These are phyloP conservation scores for Boeremia exigua DNA, from an alignment of 2,329 filamentous ascomycete genomes.

Conservation along the genomic window DNA sequence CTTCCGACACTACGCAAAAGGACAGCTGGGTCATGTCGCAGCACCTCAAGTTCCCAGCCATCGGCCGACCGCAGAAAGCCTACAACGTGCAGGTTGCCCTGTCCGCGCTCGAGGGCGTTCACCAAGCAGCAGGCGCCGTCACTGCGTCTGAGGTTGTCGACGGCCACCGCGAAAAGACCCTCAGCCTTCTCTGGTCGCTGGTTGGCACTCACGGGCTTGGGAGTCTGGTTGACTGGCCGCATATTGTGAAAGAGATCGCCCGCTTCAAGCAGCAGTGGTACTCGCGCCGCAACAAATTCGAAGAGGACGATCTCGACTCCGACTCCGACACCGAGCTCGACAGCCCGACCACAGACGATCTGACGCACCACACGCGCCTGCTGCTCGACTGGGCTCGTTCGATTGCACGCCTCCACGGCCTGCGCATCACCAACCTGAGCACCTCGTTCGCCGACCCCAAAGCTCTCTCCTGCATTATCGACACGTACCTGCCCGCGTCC, in stretches of 20 bases:
- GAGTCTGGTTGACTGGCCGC: constrained; percentile 61
- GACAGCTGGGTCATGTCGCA: constrained; percentile 59
- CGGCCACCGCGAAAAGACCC: constrained; percentile 68
- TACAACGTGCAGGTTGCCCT: constrained; percentile 67
- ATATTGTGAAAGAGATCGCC: constrained; percentile 59
- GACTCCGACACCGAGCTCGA: constrained; percentile 38
- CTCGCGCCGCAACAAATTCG: constrained; percentile 34
- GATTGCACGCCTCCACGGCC: constrained; percentile 55
- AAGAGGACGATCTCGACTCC: constrained; percentile 43
- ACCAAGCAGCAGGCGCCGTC: constrained; percentile 52
- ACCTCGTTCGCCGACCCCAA: constrained; percentile 63
- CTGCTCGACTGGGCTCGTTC: constrained; percentile 63
- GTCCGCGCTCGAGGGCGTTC: constrained; percentile 56
- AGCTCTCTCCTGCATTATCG: constrained; percentile 62
- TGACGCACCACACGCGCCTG: constrained; percentile 49
- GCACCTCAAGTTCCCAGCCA: constrained; percentile 64
- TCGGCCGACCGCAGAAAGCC: constrained; percentile 61
- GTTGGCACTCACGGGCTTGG: constrained; percentile 63
- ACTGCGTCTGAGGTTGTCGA: constrained; percentile 66
- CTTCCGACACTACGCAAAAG: constrained; percentile 43
- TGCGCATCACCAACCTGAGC: constrained; percentile 61
- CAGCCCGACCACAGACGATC: constrained; percentile 29
- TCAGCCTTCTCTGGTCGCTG: constrained; percentile 66
- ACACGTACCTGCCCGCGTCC: constrained; percentile 57
- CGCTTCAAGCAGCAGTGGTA: constrained; percentile 50